These are phyloP conservation scores for Papilionanthe hybrid DNA, from an alignment of 116 monocot species.

Conservation along the genomic window DNA sequence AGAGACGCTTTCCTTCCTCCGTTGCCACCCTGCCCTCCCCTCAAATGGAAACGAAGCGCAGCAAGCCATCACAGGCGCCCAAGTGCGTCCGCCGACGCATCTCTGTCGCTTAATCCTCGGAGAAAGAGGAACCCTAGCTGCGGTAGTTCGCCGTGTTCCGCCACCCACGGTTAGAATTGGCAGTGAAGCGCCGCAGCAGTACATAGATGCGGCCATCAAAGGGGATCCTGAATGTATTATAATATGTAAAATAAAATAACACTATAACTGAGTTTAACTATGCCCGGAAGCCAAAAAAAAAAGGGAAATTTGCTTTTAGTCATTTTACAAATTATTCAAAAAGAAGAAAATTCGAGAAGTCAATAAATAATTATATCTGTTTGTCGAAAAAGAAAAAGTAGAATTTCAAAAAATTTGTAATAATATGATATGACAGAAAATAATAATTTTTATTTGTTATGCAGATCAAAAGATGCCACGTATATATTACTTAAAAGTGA, in stretches of 20 bases:
- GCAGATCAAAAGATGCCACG: too few species aligned
- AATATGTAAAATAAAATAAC: background rate
- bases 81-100: background rate
- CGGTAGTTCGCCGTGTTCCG: background rate
- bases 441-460: too few species aligned
- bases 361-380: too few species aligned
- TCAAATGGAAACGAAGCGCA: constrained; percentile 44
- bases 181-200: background rate
- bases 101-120: background rate
- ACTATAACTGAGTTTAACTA: background rate
- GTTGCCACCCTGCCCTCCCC: constrained; percentile 52
- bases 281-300: too few species aligned
- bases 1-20: constrained; percentile 36
- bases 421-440: too few species aligned
- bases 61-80: constrained; percentile 14
- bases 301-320: too few species aligned
- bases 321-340: too few species aligned
- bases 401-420: too few species aligned
- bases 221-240: background rate
- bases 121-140: background rate
- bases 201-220: constrained; percentile 1
- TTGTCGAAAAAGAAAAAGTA: too few species aligned
- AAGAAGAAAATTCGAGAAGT: too few species aligned
- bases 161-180: background rate
- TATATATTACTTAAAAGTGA: too few species aligned